Conservation (phyloP, 2,329 filamentous ascomycete genomes). For the Arachnomyces sp. region DNA sequence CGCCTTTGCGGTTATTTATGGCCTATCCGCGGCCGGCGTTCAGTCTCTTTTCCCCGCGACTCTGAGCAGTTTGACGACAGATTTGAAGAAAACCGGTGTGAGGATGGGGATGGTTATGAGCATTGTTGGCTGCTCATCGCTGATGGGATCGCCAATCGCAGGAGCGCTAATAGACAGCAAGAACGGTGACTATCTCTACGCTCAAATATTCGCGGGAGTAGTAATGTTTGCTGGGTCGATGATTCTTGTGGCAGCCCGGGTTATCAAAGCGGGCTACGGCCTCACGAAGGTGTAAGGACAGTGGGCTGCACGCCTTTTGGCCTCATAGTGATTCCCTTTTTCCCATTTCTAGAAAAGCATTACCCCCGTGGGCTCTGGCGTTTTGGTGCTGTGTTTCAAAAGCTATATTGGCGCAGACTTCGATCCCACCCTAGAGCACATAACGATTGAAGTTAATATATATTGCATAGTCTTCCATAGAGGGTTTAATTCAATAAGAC, state of each 20-base stretch:
- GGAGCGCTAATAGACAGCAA: conserved; percentile 43
- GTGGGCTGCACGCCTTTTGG: no score
- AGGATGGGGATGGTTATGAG: conserved; percentile 51
- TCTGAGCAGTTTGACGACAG: conserved; percentile 46
- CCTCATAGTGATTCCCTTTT: no score
- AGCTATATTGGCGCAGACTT: no score
- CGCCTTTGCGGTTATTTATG: conserved; percentile 55
- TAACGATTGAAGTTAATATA: no score
- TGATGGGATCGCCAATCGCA: conserved; percentile 49
- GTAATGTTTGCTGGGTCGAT: conserved; percentile 36
- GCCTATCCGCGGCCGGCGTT: conserved; percentile 54
- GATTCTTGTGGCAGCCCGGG: conserved; percentile 35
- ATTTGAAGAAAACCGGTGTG: conserved; percentile 46
- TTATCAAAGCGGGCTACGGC: conserved; percentile 10
- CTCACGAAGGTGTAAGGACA: no score
- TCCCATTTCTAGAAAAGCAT: no score
- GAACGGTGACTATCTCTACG: conserved; percentile 41
- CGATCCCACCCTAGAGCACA: no score
- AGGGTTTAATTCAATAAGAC: no score
- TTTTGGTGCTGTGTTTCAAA: no score
- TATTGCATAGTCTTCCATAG: no score
- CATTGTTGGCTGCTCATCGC: conserved; percentile 44
- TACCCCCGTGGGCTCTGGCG: no score
- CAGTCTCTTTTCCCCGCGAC: conserved; percentile 60
- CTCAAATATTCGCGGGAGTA: conserved; percentile 44